Conservation (phyloP, 1,139 yeast genomes). For the Taiozyma sp. region DNA sequence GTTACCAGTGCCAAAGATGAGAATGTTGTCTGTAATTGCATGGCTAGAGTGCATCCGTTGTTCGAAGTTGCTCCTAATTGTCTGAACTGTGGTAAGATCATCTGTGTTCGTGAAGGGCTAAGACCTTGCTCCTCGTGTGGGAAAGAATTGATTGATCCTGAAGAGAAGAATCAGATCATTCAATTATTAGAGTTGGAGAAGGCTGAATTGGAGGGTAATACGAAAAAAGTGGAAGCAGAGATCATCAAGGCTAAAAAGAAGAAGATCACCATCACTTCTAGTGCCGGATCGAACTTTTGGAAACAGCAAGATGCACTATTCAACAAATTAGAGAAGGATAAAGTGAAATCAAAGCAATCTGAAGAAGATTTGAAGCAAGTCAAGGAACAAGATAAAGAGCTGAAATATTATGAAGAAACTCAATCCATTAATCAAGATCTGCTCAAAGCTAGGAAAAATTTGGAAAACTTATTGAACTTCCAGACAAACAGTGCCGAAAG, state of each 20-base stretch:
- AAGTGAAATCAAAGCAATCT: slow-evolving; percentile 25
- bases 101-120: slow-evolving; percentile 82
- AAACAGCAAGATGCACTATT: slow-evolving; percentile 64
- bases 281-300: slow-evolving; percentile 62
- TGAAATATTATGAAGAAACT: slow-evolving; percentile 32
- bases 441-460: slow-evolving; percentile 61
- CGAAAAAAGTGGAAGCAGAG: slow-evolving; percentile 1
- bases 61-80: slow-evolving; percentile 93
- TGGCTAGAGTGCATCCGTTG: slow-evolving; percentile 81
- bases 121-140: slow-evolving; percentile 90
- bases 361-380: slow-evolving; percentile 25
- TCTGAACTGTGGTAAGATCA: slow-evolving; percentile 87
- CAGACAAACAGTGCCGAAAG: slow-evolving; percentile 88
- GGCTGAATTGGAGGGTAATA: slow-evolving; percentile 28
- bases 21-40: slow-evolving; percentile 61
- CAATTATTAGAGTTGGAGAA: slow-evolving; percentile 48
- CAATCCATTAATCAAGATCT: slow-evolving; percentile 49
- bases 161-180: slow-evolving; percentile 59
- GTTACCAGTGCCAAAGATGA: slow-evolving; percentile 24
- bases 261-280: slow-evolving; percentile 44
- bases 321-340: slow-evolving; percentile 41
- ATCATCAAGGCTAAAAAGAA: slow-evolving; percentile 14
- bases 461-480: slow-evolving; percentile 69
- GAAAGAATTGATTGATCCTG: slow-evolving; percentile 51
- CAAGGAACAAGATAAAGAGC: slow-evolving; percentile 34